Evolutionary conservation across 2,329 filamentous ascomycete genomes (phyloP), one percentile per base, ranked within the genome.

Genomic region (Sordariomycetes sp.): DNA sequence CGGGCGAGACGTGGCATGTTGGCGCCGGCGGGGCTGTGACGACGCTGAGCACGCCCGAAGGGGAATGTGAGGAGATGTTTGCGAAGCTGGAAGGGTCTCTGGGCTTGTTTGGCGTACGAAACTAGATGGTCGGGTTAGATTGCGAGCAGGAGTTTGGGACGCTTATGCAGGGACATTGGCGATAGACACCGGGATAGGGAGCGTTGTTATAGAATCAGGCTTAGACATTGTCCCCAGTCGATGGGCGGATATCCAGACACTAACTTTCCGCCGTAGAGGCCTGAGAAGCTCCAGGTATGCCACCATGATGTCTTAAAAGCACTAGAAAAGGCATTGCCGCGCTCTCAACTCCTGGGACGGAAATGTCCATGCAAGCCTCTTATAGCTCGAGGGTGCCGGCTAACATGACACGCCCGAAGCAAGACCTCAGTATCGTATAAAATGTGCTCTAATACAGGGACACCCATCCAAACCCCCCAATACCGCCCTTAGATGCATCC

Each of bases 11-110:
- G 1, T 97, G 93, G 93, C 82, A 82, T 48, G 83, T 97, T 43
- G 93, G 92, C 5, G 93, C 93, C 6, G 94, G 93, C 1, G 94
- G 93, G 1, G 93, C 93, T 0, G 85, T 97, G 18, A 97, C 93
- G 1, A 87, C 85, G 25, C 76, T 96, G 59, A 96, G 91, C 68
- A 89, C 87, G 2, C 78, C 87, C 0, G 79, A 86, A 59, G 90
- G 85, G 3, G 93, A 97, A 76, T 87, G 86, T 72, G 89, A 95
- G 60, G 94, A 97, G 76, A 97, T 97, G 91, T 78, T 87, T 66
- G 85, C 83, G 7, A 93, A 92, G 72, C 71, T 90, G 55, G 79
- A 76, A 55, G 81, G 81, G 2, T 80, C 80, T 12, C 65, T 84
- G 64, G 75, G 79, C 1, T 70, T 80, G 3, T 81, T 83, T 61